phyloP scores from a whole-genome alignment of 805 yeast species.

The Millerago galiae region DNA sequence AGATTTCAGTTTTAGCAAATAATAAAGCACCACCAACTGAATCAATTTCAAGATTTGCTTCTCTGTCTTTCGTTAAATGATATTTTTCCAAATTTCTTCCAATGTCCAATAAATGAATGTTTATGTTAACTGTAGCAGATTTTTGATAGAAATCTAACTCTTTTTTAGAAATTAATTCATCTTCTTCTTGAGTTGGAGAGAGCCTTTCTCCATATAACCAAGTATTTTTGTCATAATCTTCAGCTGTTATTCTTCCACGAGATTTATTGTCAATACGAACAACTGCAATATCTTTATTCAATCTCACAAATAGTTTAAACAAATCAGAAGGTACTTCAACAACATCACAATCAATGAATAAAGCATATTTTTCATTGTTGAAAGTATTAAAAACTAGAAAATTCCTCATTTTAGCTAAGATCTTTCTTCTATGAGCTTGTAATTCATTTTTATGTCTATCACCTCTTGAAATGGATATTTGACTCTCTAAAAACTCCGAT shows the following conservation, averaged over 20 bases:
- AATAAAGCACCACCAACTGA: slow-evolving; percentile 49
- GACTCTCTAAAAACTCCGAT: slow-evolving; percentile 15
- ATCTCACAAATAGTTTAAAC: slow-evolving; percentile 19
- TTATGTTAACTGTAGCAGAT: background rate
- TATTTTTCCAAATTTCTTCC: slow-evolving; percentile 4
- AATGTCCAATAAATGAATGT: slow-evolving; percentile 8
- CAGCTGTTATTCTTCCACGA: slow-evolving; percentile 16
- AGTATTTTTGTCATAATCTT: slow-evolving; percentile 30
- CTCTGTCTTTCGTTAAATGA: slow-evolving; percentile 6
- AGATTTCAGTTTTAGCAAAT: slow-evolving; percentile 35
- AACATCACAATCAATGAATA: slow-evolving; percentile 29
- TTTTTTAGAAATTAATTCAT: background rate
- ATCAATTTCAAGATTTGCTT: slow-evolving; percentile 27
- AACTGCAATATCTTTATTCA: slow-evolving; percentile 26
- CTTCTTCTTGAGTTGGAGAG: slow-evolving; percentile 18
- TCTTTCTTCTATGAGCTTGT: slow-evolving; percentile 23
- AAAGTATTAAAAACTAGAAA: slow-evolving; percentile 21
- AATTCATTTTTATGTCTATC: slow-evolving; percentile 11
- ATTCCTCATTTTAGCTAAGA: slow-evolving; percentile 24
- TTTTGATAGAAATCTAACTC: background rate
- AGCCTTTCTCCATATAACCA: slow-evolving; percentile 23
- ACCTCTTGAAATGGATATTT: slow-evolving; percentile 8
- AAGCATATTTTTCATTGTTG: slow-evolving; percentile 21
- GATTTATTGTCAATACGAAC: slow-evolving; percentile 23
- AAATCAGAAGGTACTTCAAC: slow-evolving; percentile 18